Percentiles rank a stretch among this genome's conserved stretches.
Conservation (phyloP, 23 red algal genomes). For the Agarophyton chilense region DNA sequence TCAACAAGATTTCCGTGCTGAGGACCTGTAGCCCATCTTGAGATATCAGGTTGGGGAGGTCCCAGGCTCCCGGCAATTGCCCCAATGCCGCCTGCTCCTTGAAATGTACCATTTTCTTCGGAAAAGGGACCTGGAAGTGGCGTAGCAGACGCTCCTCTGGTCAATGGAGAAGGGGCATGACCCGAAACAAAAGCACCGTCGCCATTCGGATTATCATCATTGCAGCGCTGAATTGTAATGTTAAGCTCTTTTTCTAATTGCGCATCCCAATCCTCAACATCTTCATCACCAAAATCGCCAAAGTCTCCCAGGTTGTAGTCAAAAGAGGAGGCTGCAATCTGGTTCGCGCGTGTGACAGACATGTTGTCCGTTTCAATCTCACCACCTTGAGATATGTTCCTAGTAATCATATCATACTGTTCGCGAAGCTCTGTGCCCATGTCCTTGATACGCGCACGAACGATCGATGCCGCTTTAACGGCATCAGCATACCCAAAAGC, state of each 20-base stretch:
- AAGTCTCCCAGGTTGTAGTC: slow-evolving; percentile 53
- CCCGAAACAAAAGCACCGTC: not conserved
- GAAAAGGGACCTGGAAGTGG: not conserved
- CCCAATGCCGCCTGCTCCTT: not conserved
- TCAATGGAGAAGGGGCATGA: not conserved
- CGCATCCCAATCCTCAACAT: slow-evolving; percentile 74
- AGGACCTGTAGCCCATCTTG: slow-evolving; percentile 36
- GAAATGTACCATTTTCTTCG: not conserved
- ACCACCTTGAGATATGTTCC: slow-evolving; percentile 42
- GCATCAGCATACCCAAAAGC: slow-evolving; percentile 67
- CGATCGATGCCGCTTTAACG: slow-evolving; percentile 22
- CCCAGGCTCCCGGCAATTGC: not conserved
- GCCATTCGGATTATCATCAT: slow-evolving; percentile 17
- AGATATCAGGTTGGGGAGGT: not conserved
- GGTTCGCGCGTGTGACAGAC: not conserved
- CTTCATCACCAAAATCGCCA: slow-evolving; percentile 64
- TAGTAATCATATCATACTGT: slow-evolving; percentile 62
- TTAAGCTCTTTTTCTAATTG: slow-evolving; percentile 66
- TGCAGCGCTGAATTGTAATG: slow-evolving; percentile 64
- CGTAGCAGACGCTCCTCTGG: slow-evolving; percentile 6
- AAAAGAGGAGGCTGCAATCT: slow-evolving; percentile 47
- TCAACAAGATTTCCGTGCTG: slow-evolving; percentile 56
- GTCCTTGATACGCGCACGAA: slow-evolving; percentile 40
- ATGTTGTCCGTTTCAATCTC: slow-evolving; percentile 35
- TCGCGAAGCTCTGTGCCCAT: slow-evolving; percentile 41